A percentile compares a stretch with the other conserved stretches of the same genome.
Evolutionary conservation across 2,329 filamentous ascomycete species (phyloP).

Genomic region (Orbilia oligospora): DNA sequence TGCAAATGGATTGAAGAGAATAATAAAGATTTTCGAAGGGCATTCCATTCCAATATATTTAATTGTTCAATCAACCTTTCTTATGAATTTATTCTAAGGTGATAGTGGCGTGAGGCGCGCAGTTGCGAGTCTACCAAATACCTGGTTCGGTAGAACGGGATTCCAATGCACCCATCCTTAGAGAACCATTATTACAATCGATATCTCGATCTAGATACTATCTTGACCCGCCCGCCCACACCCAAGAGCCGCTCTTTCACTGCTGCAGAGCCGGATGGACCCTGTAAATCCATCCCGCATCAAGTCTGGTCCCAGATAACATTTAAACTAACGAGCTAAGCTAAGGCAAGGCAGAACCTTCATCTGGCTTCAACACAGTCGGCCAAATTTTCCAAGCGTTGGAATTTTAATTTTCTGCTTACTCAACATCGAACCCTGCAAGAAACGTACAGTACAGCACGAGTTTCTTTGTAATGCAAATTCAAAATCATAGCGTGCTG

Average conservation of each 20-base stretch:
- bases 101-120: conserved; percentile 27
- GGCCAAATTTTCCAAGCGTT: conserved; percentile 43
- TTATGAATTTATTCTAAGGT: background rate
- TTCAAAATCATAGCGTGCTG: background rate
- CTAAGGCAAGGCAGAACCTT: no score
- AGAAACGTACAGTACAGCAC: background rate
- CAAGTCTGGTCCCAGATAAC: background rate
- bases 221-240: background rate
- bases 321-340: background rate
- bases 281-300: background rate
- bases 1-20: background rate
- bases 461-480: conserved; percentile 48
- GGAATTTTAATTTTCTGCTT: conserved; percentile 46
- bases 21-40: background rate
- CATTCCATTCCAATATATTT: conserved; percentile 2
- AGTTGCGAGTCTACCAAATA: background rate
- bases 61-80: background rate
- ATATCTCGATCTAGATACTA: background rate
- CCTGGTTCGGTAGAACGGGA: background rate
- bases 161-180: background rate
- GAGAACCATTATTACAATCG: background rate
- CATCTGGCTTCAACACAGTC: conserved; percentile 32
- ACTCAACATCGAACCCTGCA: conserved; percentile 41
- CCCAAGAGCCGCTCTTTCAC: conserved; percentile 11
- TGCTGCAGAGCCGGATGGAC: conserved; percentile 10